A percentile compares a stretch with the other conserved stretches of the same genome.
phyloP scores from a whole-genome alignment of 1,284 basidiomycete genomes.

The Moesziomyces sp. region DNA sequence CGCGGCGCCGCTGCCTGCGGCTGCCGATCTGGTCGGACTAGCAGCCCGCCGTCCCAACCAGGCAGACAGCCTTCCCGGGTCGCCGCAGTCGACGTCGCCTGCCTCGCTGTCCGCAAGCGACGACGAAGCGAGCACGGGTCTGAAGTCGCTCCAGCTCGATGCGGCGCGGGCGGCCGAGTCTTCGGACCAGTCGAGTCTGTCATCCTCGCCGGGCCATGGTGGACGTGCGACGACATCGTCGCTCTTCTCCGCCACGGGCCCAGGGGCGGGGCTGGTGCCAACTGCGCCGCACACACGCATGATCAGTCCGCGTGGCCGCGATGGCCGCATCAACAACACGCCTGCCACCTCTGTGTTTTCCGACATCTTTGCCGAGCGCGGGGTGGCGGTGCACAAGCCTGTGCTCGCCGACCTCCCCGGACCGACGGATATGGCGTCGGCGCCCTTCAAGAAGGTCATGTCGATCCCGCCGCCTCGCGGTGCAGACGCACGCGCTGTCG shows the following conservation, averaged over 20 bases:
- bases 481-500: constrained; percentile 1
- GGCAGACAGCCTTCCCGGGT: constrained; percentile 2
- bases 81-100: constrained; percentile 12
- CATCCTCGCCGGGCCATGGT: constrained; percentile 5
- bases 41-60: constrained; percentile 1
- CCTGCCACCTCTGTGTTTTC: constrained; percentile 46
- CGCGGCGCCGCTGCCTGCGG: constrained; percentile 21
- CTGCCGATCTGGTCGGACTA: constrained; percentile 1
- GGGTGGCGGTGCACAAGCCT: constrained; percentile 6
- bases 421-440: constrained; percentile 42
- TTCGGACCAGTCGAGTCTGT: constrained; percentile 8
- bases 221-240: constrained; percentile 4
- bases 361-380: constrained; percentile 36
- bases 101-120: background rate
- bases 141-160: constrained; percentile 21
- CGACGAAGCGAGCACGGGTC: background rate
- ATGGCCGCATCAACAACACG: constrained; percentile 45
- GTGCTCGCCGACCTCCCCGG: constrained; percentile 42
- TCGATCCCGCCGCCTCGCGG: constrained; percentile 39
- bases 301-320: constrained; percentile 16
- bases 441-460: constrained; percentile 52
- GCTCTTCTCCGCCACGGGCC: constrained; percentile 12
- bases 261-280: background rate
- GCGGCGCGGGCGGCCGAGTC: background rate
- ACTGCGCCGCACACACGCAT: constrained; percentile 20